phyloP scores from a whole-genome alignment of 2,329 filamentous ascomycete genomes.

The Fonsecaea pugnacius region DNA sequence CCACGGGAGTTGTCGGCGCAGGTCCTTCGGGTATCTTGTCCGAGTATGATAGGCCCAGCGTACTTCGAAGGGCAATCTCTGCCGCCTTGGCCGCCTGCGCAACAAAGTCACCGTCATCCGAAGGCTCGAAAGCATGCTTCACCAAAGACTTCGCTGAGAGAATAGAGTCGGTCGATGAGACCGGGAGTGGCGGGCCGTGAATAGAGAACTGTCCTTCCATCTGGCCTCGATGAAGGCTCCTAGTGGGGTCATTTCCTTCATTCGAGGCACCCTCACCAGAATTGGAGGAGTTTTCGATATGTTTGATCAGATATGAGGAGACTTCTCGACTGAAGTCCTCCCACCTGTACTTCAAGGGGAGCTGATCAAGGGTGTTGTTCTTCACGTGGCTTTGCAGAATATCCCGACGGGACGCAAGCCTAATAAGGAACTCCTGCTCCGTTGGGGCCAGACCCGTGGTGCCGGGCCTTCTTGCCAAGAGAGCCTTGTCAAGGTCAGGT shows the following conservation, averaged over 20 bases:
- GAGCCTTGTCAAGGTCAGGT: conserved; percentile 57
- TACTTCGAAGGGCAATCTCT: conserved; percentile 53
- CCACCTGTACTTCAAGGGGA: conserved; percentile 67
- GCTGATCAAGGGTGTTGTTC: conserved; percentile 53
- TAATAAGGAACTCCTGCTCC: conserved; percentile 64
- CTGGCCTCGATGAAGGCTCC: conserved; percentile 21
- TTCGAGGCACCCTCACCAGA: conserved; percentile 5
- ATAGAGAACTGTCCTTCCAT: conserved; percentile 31
- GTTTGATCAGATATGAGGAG: conserved; percentile 62
- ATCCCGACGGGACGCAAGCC: conserved; percentile 59
- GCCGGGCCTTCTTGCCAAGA: conserved; percentile 60
- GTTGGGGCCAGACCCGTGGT: conserved; percentile 60
- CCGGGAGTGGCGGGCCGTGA: conserved; percentile 35
- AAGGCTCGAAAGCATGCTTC: conserved; percentile 5
- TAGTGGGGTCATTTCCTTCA: conserved; percentile 16
- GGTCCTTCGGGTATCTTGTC: conserved; percentile 34
- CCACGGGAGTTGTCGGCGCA: conserved; percentile 30
- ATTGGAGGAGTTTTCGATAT: conserved; percentile 23
- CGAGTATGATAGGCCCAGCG: conserved; percentile 36
- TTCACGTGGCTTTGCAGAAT: conserved; percentile 62
- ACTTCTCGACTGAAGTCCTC: conserved; percentile 65
- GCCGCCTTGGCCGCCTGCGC: conserved; percentile 54
- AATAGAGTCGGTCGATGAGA: conserved; percentile 25
- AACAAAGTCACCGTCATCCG: conserved; percentile 50
- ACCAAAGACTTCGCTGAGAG: conserved; percentile 3